Conservation (phyloP, 805 yeast species). For the Ogataea wickerhamii region DNA sequence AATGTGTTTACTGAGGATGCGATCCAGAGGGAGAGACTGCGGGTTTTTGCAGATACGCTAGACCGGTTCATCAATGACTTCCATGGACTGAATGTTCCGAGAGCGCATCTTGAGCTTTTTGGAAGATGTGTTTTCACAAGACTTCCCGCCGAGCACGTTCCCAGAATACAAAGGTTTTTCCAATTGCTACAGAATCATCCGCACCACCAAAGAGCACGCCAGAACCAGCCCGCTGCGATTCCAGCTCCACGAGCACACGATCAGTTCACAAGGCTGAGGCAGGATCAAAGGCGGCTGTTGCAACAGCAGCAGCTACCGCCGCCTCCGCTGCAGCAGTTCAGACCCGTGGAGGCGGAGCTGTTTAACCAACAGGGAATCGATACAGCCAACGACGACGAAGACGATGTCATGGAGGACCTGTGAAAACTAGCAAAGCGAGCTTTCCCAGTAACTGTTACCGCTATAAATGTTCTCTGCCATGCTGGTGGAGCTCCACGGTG, state of each 20-base stretch:
- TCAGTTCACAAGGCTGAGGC: slow-evolving; percentile 8
- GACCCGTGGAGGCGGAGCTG: slow-evolving; percentile 20
- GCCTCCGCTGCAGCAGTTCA: slow-evolving; percentile 3
- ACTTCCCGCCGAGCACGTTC: slow-evolving; percentile 29
- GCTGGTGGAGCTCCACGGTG: slow-evolving; percentile 1
- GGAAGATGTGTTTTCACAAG: slow-evolving; percentile 30
- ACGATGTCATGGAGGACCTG: slow-evolving; percentile 32
- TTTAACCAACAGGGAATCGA: slow-evolving; percentile 12
- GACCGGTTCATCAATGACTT: slow-evolving; percentile 29
- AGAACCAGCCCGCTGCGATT: slow-evolving; percentile 1
- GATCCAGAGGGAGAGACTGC: slow-evolving; percentile 23
- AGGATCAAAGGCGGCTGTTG: slow-evolving; percentile 6
- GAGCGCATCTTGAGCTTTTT: slow-evolving; percentile 28
- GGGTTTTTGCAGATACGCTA: slow-evolving; percentile 27
- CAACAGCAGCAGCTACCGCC: slow-evolving; percentile 4
- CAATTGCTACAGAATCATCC: slow-evolving; percentile 25
- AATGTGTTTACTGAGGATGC: slow-evolving; percentile 20
- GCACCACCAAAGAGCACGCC: slow-evolving; percentile 12
- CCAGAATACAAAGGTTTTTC: slow-evolving; percentile 32
- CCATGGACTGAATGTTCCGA: slow-evolving; percentile 25
- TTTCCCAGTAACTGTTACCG: slow-evolving; percentile 2
- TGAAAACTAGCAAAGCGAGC: no score
- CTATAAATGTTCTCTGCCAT: slow-evolving; percentile 5
- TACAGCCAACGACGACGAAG: slow-evolving; percentile 40
- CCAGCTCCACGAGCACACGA: slow-evolving; percentile 9